Base-by-base conservation (phyloP, 805 yeast species). In the Diddensiella transvaalensis region DNA sequence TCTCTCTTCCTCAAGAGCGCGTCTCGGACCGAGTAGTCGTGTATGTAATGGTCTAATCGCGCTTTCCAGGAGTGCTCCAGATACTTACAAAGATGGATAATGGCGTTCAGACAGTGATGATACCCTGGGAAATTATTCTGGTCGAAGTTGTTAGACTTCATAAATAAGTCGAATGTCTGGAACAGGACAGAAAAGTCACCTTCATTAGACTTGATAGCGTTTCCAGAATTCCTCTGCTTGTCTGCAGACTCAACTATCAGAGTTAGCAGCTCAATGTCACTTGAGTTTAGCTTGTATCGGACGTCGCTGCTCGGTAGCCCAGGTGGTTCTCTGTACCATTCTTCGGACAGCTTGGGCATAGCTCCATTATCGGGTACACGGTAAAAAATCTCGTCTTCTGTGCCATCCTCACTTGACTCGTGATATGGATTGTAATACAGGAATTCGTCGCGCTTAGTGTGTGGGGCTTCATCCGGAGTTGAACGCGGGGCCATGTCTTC, bases 221-320 rank as follows among this genome's bases (percentile, higher is more conserved):
- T 38, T 3, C 36, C 30, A 24, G 33, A n/a, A 35, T 35, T 33
- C 11, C 30, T 6, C 38, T 24, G 29, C 22, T 40, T 43, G 43
- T 57, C 60, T 1, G 59, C 58, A 3, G 56, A 47, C 5, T 38
- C 42, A 24, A 46, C 50, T 17, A 56, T 50, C 15, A 54, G 45
- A 35, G 23, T 39, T 11, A 57, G 44, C 24, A 57, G 47, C 33
- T 50, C 50, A 19, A 49, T 29, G 43, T 54, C 59, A 3, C 39
- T 19, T 19, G 47, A 42, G 6, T 36, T 38, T 17, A 55, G 42
- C 17, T n/a, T 15, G 23, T 38, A 21, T 22, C 26, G 11, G 8
- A 6, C 17, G 15, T 10, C 8, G n/a, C n/a, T n/a, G n/a, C n/a
- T n/a, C n/a, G 32, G 32, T n/a, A n/a, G n/a, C n/a, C n/a, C n/a